Base-by-base conservation (phyloP, 129 eudicot genomes). In the Calendula officinalis region DNA sequence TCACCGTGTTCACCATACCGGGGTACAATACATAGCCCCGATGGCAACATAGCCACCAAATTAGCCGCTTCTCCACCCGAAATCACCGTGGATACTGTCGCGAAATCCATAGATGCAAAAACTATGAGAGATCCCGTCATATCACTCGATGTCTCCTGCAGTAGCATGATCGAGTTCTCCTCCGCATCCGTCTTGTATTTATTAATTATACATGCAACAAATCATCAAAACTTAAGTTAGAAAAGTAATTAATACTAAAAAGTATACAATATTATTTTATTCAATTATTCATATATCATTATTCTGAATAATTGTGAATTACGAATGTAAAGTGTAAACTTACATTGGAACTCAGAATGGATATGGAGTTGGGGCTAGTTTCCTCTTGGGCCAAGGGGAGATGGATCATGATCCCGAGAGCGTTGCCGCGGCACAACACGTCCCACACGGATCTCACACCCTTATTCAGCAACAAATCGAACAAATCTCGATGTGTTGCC, bases 41-140 rank as follows among this genome's bases (percentile, higher is more conserved):
- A 70, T 39, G 75, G 75, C 22, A 50, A 6, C 13, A 70, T 36
- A 48, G 52, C 62, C 38, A 22, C 75, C 1, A 15, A 60, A 48
- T 60, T 48, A 60, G 67, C 9, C 30, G 1, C 1, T 3, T 70
- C 68, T 1, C 16, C 57, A 1, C 58, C 67, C 4, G 30, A 48
- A 52, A 40, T 39, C 61, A 39, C 17, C 60, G 39, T 4, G 0
- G 52, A 48, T 8, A 60, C 3, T 5, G 75, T 58, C 6, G 49
- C 39, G 6, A 34, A 12, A 58, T 58, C 66, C 27, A 69, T 40
- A 7, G 66, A 16, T 57, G 74, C 59, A 34, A 57, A 69, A 2
- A 58, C 67, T 46, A 69, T 57, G 7, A 69, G 66, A 7, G 74
- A 69, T 69, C 74, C 66, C 14, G 74, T 60, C 61, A 12, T 50